Evolutionary conservation across 2,329 filamentous ascomycete genomes (phyloP).

Genomic region (Dactylellina leptospora): DNA sequence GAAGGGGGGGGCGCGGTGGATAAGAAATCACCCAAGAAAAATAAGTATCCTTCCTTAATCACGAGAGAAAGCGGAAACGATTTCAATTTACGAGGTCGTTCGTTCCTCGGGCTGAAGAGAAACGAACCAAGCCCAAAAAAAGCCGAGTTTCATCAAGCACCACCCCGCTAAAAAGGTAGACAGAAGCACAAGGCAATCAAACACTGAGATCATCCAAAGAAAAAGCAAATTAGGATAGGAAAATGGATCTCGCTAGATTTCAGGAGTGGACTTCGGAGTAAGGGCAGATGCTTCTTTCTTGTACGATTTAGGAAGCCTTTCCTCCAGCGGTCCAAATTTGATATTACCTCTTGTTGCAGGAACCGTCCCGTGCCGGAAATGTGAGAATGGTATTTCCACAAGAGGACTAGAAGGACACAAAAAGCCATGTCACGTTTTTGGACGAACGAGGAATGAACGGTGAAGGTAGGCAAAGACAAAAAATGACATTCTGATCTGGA

Average conservation of each 20-base stretch:
- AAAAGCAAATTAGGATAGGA: neutral
- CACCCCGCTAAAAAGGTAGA: neutral
- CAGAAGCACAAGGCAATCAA: neutral
- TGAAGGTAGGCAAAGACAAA: neutral
- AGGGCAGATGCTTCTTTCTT: neutral
- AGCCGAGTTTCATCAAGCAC: slow-evolving; percentile 9
- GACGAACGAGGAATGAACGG: slow-evolving; percentile 1
- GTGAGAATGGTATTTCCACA: neutral
- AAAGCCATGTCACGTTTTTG: neutral
- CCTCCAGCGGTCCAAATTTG: too few relatives aligned
- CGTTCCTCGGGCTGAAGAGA: neutral
- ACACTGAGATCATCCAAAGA: neutral
- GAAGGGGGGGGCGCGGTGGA: too few relatives aligned
- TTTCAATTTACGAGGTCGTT: neutral
- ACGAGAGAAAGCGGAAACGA: slow-evolving; percentile 6
- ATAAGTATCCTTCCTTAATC: neutral
- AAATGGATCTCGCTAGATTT: slow-evolving; percentile 1
- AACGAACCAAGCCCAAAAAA: slow-evolving; percentile 4
- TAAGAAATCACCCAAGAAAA: neutral
- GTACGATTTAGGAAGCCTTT: neutral
- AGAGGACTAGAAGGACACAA: neutral
- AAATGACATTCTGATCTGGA: slow-evolving; percentile 7
- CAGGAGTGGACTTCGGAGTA: slow-evolving; percentile 4
- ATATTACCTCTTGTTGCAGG: neutral
- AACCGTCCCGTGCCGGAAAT: slow-evolving; percentile 40